Evolutionary conservation across 2,329 filamentous ascomycete genomes (phyloP), one percentile per base, ranked within the genome.

Genomic region (Penicillium sp.): DNA sequence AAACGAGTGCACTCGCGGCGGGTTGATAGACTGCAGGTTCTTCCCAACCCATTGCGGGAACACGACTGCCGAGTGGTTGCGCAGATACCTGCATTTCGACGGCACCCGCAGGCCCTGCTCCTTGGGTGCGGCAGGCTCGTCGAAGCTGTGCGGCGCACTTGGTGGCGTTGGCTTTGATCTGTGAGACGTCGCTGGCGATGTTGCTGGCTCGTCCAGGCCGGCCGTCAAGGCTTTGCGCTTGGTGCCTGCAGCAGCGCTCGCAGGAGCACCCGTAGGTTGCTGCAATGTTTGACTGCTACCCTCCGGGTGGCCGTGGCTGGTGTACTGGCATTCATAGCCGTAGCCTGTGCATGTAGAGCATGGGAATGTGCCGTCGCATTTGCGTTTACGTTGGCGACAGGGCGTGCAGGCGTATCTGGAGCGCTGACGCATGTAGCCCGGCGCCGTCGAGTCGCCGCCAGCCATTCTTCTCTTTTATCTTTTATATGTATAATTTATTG

Each of bases 1-100:
- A 59, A 71, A 74, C 1, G 70, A 71, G 55, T 74, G 72, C 16
- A 74, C 56, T 21, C 68, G 64, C 5, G 70, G 71, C n/a, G 69
- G 69, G 9, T 66, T 66, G 1, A 62, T 46, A 8, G 70, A 63
- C 47, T 68, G 66, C 38, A 74, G 51, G 40, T 66, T 63, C 23
- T 68, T 49, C 16, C 69, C 70, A 14, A 74, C 61, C 48, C 59
- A 65, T 26, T 65, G 63, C 1, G 71, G 67, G 42, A 72, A 71
- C 6, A 68, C 70, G 47, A 71, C 63, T 2, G 68, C 65, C 20
- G 68, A 70, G 35, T 70, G 64, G 9, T 62, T 63, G 4, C 66
- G 67, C 49, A 69, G 63, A 48, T 68, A 71, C 18, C 69, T 60
- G 26, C 63, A 62, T 56, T 70, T 71, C 14, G 60, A 65, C 1